phyloP scores from a whole-genome alignment of 2,329 filamentous ascomycete genomes.

The Clarireedia sp. region DNA sequence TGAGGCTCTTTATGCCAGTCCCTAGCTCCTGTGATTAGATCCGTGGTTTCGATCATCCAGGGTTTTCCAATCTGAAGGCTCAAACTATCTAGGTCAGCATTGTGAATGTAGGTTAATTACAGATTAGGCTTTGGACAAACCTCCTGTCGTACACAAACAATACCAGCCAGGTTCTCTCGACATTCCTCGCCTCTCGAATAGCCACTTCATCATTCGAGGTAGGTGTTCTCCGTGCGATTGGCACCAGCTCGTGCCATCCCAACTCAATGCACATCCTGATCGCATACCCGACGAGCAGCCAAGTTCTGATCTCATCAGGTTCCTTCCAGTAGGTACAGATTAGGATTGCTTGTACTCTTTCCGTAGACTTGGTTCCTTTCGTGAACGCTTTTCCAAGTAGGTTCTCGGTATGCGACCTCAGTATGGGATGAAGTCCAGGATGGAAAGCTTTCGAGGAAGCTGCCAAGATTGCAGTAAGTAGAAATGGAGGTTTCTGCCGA shows the following conservation, averaged over 20 bases:
- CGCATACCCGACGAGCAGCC: conserved; percentile 34
- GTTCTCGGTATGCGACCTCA: conserved; percentile 28
- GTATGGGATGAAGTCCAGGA: conserved; percentile 26
- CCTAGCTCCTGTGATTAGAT: conserved; percentile 32
- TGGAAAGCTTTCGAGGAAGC: conserved; percentile 33
- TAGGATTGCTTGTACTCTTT: conserved; percentile 34
- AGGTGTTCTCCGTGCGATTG: conserved; percentile 6
- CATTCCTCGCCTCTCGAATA: conserved; percentile 28
- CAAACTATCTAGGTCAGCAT: conserved; percentile 23
- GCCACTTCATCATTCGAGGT: not conserved
- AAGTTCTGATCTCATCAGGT: conserved; percentile 34
- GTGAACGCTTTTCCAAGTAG: conserved; percentile 28
- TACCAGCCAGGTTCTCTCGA: conserved; percentile 33
- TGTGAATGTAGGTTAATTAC: too few relatives aligned
- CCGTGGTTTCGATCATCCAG: conserved; percentile 35
- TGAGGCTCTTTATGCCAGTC: conserved; percentile 30
- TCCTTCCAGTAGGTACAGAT: conserved; percentile 37
- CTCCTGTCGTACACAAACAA: conserved; percentile 35
- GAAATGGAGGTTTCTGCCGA: conserved; percentile 31
- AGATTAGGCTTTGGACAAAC: conserved; percentile 17
- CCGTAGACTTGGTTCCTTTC: conserved; percentile 31
- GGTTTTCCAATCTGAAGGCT: conserved; percentile 36
- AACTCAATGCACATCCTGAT: conserved; percentile 36
- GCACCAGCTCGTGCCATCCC: conserved; percentile 30
- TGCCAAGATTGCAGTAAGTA: conserved; percentile 31